Base-by-base conservation (phyloP, 768 basidiomycete genomes). In the Amanita molliuscula region DNA sequence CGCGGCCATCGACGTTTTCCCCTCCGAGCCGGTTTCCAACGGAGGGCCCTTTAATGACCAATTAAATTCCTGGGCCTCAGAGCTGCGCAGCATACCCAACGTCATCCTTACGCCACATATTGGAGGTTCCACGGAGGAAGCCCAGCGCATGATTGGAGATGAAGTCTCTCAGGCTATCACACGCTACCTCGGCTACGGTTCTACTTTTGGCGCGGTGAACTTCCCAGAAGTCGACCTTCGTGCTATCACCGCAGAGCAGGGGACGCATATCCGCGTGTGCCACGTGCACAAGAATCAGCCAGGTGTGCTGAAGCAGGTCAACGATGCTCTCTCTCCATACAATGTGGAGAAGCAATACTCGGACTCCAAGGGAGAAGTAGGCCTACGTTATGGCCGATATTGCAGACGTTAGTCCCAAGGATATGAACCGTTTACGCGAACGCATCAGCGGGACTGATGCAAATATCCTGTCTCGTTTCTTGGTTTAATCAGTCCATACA, bases 271-370 rank as follows among this genome's bases (percentile, higher is more conserved):
- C 56, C 87, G 96, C 54, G 74, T 99, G 29, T 98, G 96, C 69
- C 82, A 97, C 66, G 87, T 96, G 44, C 96, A 99, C 77, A 82
- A 75, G 66, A 99, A 99, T 70, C 80, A 87, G 66, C 92, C 92
- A 45, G 93, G 92, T 74, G 96, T 97, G 43, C 83, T 99, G 61
- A 84, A 81, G 60, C 80, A 83, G 61, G 88, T 99, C 74, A 99
- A 99, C 76, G 88, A 94, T 57, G 85, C 88, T 26, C 71, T 99
- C 36, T 87, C 88, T 44, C 84, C 90, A 34, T 92, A 94, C 77
- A 98, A 99, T 67, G 94, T 99, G 63, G 93, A 95, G 70, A 98
- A 98, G 73, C 96, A 98, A 69, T 97, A 85, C 68, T 93, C 95
- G n/a, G 96, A 99, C 62, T 92, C 90, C 41, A 91, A 91, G 70